phyloP scores from a whole-genome alignment of 2,329 filamentous ascomycete genomes.

The Sporothrix schenckii region DNA sequence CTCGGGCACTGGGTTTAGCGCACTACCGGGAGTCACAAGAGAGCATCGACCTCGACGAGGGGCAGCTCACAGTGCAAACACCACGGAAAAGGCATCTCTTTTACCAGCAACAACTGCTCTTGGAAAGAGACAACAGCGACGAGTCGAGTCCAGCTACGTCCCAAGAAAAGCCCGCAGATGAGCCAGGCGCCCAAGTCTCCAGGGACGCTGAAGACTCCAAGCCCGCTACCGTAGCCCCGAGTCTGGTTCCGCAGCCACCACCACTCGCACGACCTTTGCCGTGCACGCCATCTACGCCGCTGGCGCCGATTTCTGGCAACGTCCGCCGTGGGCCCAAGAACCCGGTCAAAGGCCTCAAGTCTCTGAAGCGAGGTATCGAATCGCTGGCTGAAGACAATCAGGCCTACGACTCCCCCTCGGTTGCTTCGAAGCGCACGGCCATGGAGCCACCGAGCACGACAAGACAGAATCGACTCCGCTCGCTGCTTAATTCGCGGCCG shows the following conservation, averaged over 20 bases:
- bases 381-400: slow-evolving; percentile 27
- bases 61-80: slow-evolving; percentile 49
- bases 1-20: not conserved
- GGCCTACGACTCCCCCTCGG: slow-evolving; percentile 6
- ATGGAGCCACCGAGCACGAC: slow-evolving; percentile 11
- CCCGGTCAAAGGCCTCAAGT: not conserved
- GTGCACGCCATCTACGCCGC: not conserved
- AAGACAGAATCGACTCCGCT: slow-evolving; percentile 27
- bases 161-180: not conserved
- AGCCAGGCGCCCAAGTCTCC: not conserved
- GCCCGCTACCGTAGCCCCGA: not conserved
- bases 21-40: slow-evolving; percentile 48
- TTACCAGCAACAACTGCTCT: not conserved
- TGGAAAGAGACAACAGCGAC: not conserved
- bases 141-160: not conserved
- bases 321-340: slow-evolving; percentile 11
- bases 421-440: not conserved
- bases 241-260: not conserved
- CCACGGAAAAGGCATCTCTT: slow-evolving; percentile 45
- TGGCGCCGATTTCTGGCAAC: slow-evolving; percentile 32
- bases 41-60: slow-evolving; percentile 64
- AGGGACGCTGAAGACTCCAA: not conserved
- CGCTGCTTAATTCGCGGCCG: slow-evolving; percentile 33
- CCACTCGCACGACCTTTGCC: not conserved
- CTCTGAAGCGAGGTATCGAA: slow-evolving; percentile 32